Percentiles rank a stretch among this genome's conserved stretches.
These are phyloP conservation scores for Alternaria metachromatica DNA, from an alignment of 2,329 filamentous ascomycete genomes.

Conservation along the genomic window DNA sequence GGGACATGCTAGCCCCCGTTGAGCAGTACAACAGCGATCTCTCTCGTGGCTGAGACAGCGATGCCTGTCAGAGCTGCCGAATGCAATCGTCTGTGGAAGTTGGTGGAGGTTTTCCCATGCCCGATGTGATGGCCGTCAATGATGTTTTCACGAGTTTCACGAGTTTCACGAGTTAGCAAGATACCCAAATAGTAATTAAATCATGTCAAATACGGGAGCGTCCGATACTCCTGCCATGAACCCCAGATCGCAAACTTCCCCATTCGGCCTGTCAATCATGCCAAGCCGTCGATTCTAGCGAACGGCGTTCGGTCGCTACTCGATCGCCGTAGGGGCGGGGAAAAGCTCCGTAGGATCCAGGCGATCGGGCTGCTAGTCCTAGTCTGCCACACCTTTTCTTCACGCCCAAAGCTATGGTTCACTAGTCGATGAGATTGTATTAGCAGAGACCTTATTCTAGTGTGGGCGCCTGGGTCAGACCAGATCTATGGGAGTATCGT, in stretches of 20 bases:
- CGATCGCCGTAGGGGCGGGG: background rate
- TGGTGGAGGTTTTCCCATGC: background rate
- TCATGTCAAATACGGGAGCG: background rate
- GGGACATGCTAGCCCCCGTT: slow-evolving; percentile 35
- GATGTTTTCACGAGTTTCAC: background rate
- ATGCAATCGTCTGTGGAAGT: background rate
- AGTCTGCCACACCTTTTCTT: background rate
- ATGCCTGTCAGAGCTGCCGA: background rate
- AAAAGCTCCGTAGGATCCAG: background rate
- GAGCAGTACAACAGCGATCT: slow-evolving; percentile 32
- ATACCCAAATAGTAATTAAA: background rate
- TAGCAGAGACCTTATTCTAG: background rate
- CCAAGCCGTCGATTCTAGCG: slow-evolving; percentile 4
- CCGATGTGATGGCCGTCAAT: background rate
- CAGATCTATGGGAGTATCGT: background rate
- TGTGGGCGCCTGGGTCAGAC: background rate
- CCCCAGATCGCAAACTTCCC: background rate
- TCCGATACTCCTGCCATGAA: background rate
- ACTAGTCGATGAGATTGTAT: background rate
- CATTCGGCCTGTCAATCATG: background rate
- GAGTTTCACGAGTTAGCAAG: background rate
- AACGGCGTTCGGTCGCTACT: slow-evolving; percentile 2
- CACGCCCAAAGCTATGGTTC: background rate
- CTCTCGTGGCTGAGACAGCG: background rate
- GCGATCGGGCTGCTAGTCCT: background rate